These are phyloP conservation scores for Centaurea solstitialis DNA, from an alignment of 129 eudicot genomes.

Conservation along the genomic window DNA sequence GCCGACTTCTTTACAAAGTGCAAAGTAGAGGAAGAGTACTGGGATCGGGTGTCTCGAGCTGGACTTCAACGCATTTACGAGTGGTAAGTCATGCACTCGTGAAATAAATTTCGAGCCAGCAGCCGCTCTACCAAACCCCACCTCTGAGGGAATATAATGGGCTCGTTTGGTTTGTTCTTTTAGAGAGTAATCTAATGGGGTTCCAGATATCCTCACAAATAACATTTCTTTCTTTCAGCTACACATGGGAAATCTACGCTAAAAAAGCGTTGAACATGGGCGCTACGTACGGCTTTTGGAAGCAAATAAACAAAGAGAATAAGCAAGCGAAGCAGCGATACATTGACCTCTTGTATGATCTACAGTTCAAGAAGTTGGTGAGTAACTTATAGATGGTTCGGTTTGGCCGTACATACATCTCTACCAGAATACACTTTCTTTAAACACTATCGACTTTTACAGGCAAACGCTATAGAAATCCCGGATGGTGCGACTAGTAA, in stretches of 20 bases:
- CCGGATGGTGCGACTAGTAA: constrained; percentile 6
- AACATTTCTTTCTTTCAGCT: constrained; percentile 47
- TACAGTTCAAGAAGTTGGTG: constrained; percentile 75
- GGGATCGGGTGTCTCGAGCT: constrained; percentile 59
- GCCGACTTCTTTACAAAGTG: constrained; percentile 82
- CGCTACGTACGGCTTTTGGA: constrained; percentile 77
- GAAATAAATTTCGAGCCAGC: not conserved
- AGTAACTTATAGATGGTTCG: constrained; percentile 11
- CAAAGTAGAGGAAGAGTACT: constrained; percentile 48
- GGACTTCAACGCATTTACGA: constrained; percentile 71
- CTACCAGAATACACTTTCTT: not conserved
- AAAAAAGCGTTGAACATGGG: constrained; percentile 89
- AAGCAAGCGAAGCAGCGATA: constrained; percentile 85
- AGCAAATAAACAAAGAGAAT: constrained; percentile 63
- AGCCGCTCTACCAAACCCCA: not conserved
- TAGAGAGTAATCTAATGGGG: not conserved
- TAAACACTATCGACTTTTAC: constrained; percentile 14
- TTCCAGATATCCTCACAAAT: not conserved
- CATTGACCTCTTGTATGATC: constrained; percentile 64
- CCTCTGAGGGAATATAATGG: not conserved
- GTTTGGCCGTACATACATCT: not conserved
- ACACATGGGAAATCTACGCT: constrained; percentile 97
- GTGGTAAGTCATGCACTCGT: constrained; percentile 46
- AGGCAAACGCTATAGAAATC: constrained; percentile 24
- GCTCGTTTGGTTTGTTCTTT: not conserved